Evolutionary conservation across 768 basidiomycete genomes (phyloP).

Genomic region (Lentinula edodes): DNA sequence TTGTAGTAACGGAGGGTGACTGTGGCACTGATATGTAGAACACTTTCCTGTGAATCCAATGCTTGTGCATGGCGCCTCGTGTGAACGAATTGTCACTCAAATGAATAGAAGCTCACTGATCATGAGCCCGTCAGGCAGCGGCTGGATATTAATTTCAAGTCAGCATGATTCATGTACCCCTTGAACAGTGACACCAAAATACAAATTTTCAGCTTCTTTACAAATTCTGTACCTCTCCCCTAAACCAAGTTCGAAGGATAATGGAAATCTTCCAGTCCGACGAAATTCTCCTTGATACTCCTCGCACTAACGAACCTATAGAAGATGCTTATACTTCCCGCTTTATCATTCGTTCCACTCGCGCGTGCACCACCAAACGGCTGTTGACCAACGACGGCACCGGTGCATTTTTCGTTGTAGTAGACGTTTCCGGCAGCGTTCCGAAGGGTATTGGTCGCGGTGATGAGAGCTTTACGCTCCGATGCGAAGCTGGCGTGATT

Average conservation of each 20-base stretch:
- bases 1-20: too few species aligned
- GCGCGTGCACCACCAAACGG: slow-evolving; percentile 94
- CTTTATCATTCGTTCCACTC: slow-evolving; percentile 98
- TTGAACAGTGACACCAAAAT: too few species aligned
- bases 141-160: too few species aligned
- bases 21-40: too few species aligned
- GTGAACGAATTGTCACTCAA: too few species aligned
- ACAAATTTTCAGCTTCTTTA: too few species aligned
- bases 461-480: slow-evolving; percentile 75
- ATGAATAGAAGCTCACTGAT: too few species aligned
- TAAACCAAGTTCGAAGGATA: slow-evolving; percentile 87
- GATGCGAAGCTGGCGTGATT: slow-evolving; percentile 64
- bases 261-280: slow-evolving; percentile 68
- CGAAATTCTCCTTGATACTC: slow-evolving; percentile 97
- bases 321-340: slow-evolving; percentile 71
- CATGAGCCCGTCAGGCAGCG: too few species aligned
- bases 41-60: too few species aligned
- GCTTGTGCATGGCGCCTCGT: too few species aligned
- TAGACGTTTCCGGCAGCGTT: slow-evolving; percentile 96
- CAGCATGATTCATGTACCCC: too few species aligned
- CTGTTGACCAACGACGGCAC: slow-evolving; percentile 96
- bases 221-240: slow-evolving; percentile 3
- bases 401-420: slow-evolving; percentile 98
- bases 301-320: slow-evolving; percentile 81
- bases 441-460: slow-evolving; percentile 76